A percentile compares a stretch with the other conserved stretches of the same genome.
These are phyloP conservation scores for Umbelopsis isabellina DNA, from an alignment of 192 early-diverging fungal genomes.

Conservation along the genomic window DNA sequence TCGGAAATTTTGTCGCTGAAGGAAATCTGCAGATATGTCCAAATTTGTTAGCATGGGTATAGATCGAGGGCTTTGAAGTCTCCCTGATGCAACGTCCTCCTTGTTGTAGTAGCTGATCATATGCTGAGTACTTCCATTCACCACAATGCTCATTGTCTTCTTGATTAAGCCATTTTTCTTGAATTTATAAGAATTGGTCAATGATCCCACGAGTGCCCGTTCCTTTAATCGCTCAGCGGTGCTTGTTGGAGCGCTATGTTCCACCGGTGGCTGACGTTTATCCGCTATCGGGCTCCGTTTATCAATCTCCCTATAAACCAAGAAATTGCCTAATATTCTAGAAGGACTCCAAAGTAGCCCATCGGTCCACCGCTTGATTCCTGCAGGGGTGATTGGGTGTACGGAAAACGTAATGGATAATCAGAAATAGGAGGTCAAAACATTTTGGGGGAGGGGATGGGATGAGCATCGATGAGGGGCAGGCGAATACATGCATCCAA, in stretches of 20 bases:
- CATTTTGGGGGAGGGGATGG: no score
- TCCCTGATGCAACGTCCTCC: slow-evolving; percentile 52
- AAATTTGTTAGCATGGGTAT: slow-evolving; percentile 49
- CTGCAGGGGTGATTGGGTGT: background rate
- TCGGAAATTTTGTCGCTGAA: slow-evolving; percentile 58
- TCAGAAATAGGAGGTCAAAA: background rate
- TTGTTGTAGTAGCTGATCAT: slow-evolving; percentile 64
- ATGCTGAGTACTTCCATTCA: slow-evolving; percentile 60
- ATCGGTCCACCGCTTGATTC: slow-evolving; percentile 71
- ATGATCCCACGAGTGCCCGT: slow-evolving; percentile 57
- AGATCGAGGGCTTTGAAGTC: slow-evolving; percentile 50
- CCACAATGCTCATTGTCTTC: slow-evolving; percentile 76
- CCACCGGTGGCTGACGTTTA: slow-evolving; percentile 1
- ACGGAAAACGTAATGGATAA: background rate
- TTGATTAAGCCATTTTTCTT: slow-evolving; percentile 71
- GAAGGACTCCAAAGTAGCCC: slow-evolving; percentile 63
- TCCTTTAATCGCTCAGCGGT: slow-evolving; percentile 51
- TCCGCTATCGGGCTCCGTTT: slow-evolving; percentile 24
- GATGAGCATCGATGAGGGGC: background rate
- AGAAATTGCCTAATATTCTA: slow-evolving; percentile 58
- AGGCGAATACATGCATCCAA: background rate
- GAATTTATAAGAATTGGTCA: slow-evolving; percentile 59
- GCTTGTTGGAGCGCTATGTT: background rate
- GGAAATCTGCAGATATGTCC: slow-evolving; percentile 56
- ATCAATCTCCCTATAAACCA: slow-evolving; percentile 58